Evolutionary conservation across 108 stramenopile genomes (phyloP), one percentile per base, ranked within the genome.

Genomic region (Pseudonitzschia delicatissima): DNA sequence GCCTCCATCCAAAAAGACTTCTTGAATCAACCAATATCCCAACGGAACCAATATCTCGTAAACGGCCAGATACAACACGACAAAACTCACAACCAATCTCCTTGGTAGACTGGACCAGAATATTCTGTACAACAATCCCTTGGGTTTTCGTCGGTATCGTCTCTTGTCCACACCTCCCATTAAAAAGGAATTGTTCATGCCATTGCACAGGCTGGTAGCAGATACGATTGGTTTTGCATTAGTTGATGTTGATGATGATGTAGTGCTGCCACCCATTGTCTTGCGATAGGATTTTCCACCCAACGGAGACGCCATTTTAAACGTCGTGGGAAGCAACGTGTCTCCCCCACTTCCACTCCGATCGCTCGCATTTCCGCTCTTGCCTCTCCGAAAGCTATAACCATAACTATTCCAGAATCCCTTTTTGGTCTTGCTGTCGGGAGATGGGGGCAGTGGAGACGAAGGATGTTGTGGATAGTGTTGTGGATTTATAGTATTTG

Each of bases 61-160:
- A 0, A 53, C 3, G 0, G 0, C 26, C 12, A 28, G 7, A 23
- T 53, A 53, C 3, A 53, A 26, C 11, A 53, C 21, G 26, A 25
- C 6, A 53, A 53, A 53, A 23, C 26, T 15, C 26, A 53, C 52
- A 13, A 25, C 23, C 12, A 53, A 23, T 23, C 52, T 28, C 29
- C 52, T 6, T 8, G 52, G 52, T n/a, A 28, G 28, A 23, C 52
- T 53, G 28, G 52, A 53, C 52, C 52, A 53, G 15, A 53, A 53
- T 8, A 53, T 2, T 1, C 52, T 1, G 15, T 53, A 53, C 1
- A 53, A 0, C 29, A 53, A 13, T 12, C 0, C 12, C 7, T 23
- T 6, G 11, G 11, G 11, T 15, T 8, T n/a, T 28, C 52, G 26
- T 8, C 52, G 0, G 1, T 23, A 53, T 8, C 52, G 52, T n/a